Evolutionary conservation across 805 yeast genomes (phyloP).

Genomic region (Metschnikowia hibisci): DNA sequence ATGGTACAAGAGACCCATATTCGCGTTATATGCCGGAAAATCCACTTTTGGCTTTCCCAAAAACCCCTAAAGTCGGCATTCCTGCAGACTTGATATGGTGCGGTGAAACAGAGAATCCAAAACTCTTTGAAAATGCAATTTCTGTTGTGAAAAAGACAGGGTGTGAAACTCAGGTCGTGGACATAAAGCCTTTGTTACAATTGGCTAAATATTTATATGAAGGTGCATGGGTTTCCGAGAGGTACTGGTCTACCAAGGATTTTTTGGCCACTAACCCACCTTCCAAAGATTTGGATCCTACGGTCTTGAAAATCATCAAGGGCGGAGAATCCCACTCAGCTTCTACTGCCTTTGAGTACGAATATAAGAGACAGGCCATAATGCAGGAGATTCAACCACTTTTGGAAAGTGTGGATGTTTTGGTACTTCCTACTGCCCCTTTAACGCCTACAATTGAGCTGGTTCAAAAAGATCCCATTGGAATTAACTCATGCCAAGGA

Average conservation of each 20-base stretch:
- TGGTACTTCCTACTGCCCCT: constrained; percentile 93
- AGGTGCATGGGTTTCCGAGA: constrained; percentile 98
- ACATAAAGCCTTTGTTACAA: constrained; percentile 72
- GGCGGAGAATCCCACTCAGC: constrained; percentile 79
- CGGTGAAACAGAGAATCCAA: constrained; percentile 76
- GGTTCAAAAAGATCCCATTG: constrained; percentile 71
- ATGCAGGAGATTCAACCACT: constrained; percentile 57
- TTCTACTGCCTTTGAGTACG: constrained; percentile 77
- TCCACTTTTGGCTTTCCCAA: constrained; percentile 57
- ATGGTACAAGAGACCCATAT: constrained; percentile 66
- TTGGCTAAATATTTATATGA: constrained; percentile 88
- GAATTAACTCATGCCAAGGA: constrained; percentile 86
- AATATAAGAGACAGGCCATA: constrained; percentile 81
- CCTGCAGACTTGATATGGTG: constrained; percentile 75
- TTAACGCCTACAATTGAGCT: constrained; percentile 79
- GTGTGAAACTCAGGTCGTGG: constrained; percentile 53
- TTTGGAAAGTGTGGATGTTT: constrained; percentile 62
- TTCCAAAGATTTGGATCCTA: constrained; percentile 70
- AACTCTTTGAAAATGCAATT: constrained; percentile 60
- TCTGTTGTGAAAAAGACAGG: constrained; percentile 44
- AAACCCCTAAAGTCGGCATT: constrained; percentile 65
- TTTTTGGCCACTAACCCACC: constrained; percentile 72
- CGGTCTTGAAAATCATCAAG: constrained; percentile 69
- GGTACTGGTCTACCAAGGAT: constrained; percentile 78
- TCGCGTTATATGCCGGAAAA: constrained; percentile 70